A percentile compares a stretch with the other conserved stretches of the same genome.
phyloP scores from a whole-genome alignment of 768 basidiomycete genomes.

The Tulasnella sp. region DNA sequence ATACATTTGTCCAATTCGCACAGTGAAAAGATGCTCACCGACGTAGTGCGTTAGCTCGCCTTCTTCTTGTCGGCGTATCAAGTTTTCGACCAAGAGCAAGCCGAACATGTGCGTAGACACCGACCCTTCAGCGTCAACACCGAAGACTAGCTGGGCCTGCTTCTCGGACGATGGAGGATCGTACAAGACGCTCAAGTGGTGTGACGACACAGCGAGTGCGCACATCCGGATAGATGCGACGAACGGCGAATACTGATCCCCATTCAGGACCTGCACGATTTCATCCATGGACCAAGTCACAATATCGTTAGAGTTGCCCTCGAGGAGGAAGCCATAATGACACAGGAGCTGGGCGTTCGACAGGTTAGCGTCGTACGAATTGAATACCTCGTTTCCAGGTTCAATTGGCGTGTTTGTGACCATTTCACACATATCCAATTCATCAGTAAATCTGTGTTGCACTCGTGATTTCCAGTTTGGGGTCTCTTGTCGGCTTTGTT shows the following conservation, averaged over 20 bases:
- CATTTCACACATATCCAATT: conserved; percentile 45
- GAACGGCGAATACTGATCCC: neutral
- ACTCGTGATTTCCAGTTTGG: neutral
- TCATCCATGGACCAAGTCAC: conserved; percentile 3
- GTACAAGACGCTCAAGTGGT: neutral
- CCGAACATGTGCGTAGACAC: neutral
- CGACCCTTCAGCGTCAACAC: conserved; percentile 10
- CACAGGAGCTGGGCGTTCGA: conserved; percentile 55
- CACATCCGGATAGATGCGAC: neutral
- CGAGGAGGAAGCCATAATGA: conserved; percentile 66
- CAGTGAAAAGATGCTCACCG: no score
- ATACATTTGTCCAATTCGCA: no score
- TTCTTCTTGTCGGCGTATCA: neutral
- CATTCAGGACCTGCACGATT: neutral
- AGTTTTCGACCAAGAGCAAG: neutral
- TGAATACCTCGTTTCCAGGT: conserved; percentile 52
- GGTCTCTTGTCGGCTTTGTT: neutral
- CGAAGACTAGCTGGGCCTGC: neutral
- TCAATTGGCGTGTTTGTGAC: conserved; percentile 45
- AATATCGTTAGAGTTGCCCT: conserved; percentile 57
- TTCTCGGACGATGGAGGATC: neutral
- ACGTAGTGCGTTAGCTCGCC: no score
- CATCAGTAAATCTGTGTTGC: neutral
- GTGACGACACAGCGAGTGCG: neutral
- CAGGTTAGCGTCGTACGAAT: conserved; percentile 58